Evolutionary conservation across 2,329 filamentous ascomycete species (phyloP), one percentile per base, ranked within the genome.

Genomic region (Didymellaceae sp.): DNA sequence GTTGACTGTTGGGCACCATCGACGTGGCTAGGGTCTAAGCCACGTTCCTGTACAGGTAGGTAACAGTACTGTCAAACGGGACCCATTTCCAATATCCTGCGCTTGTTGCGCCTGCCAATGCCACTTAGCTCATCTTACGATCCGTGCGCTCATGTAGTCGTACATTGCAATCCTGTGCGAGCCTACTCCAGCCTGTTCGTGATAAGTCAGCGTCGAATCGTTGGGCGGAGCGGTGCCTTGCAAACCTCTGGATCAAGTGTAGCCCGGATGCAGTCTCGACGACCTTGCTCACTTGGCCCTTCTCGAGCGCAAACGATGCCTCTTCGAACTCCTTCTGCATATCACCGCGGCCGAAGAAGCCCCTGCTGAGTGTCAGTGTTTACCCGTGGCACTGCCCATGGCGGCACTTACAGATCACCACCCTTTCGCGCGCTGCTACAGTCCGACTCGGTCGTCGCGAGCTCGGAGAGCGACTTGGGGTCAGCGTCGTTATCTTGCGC

Each of bases 321-420:
- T 97, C 91, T 77, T 99, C 94, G 69, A 99, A 99, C 76, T 97
- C 93, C 79, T 92, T 93, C 74, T 99, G 94, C 94, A 99, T 99
- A 68, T 97, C 93, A 21, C 91, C 91, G 66, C 83, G 86, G 47
- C 91, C 92, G 74, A 99, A 99, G 75, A 92, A 96, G 16, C 94
- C 94, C 57, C 85, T 87, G 44, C 31, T 38, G 14, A 8, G 44
- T 34, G 42, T 55, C 35, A 45, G 45, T 44, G 37, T 16, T 24
- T 41, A 35, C 10, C 40, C 34, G 22, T 35, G 18, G 30, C 13
- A 26, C 13, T 14, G 25, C 39, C 26, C 34, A 22, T 22, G n/a
- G 41, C 35, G 40, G 8, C 31, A 81, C 84, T 72, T 75, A 87
- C 78, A 99, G 78, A 72, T 99, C 94, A 49, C 94, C 94, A 61